phyloP scores from a whole-genome alignment of 2,329 filamentous ascomycete genomes.

The Fusarium tricinctum region DNA sequence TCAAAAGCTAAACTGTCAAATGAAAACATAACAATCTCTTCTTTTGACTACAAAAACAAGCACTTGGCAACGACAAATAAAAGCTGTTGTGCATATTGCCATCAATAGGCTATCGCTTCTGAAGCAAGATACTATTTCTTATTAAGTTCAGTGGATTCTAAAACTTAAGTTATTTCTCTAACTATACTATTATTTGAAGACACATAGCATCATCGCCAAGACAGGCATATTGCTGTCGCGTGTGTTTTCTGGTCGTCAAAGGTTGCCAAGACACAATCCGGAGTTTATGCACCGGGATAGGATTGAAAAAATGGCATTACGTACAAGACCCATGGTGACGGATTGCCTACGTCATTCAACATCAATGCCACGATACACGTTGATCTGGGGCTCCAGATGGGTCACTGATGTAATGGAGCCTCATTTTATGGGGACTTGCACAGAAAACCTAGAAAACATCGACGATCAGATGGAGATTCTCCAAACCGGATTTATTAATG shows the following conservation, averaged over 20 bases:
- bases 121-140: no score
- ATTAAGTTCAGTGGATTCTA: no score
- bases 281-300: not conserved
- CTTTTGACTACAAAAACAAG: no score
- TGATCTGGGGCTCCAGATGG: constrained; percentile 31
- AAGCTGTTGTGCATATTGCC: no score
- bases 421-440: constrained; percentile 27
- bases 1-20: no score
- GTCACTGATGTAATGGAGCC: constrained; percentile 34
- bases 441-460: constrained; percentile 19
- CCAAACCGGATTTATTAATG: constrained; percentile 4
- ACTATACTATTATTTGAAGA: no score
- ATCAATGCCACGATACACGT: constrained; percentile 2
- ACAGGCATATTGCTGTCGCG: no score
- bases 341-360: constrained; percentile 9
- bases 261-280: not conserved
- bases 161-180: no score
- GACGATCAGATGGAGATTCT: constrained; percentile 24
- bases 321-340: not conserved
- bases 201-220: no score
- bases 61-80: no score
- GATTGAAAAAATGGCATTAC: not conserved
- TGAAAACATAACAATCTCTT: no score
- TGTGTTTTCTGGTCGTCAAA: not conserved
- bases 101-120: no score